Conservation (phyloP, 2,329 filamentous ascomycete genomes). For the Pseudogymnoascus sp. region DNA sequence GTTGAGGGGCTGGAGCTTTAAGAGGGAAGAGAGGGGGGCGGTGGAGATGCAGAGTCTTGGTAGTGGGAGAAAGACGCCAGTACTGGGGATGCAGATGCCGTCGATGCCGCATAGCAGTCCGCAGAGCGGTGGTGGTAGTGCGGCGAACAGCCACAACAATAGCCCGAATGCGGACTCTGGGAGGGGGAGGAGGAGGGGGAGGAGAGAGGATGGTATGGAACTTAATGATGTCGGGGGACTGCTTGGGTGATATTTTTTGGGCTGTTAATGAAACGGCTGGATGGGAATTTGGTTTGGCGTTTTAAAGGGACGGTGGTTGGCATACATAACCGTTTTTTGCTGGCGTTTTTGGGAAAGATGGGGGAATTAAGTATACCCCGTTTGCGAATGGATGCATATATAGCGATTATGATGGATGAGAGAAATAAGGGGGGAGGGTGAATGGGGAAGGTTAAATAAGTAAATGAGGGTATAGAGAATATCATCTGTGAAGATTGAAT, state of each 20-base stretch:
- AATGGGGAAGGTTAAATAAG: neutral
- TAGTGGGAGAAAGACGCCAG: neutral
- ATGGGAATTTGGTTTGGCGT: neutral
- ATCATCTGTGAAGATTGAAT: neutral
- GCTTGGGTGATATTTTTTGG: neutral
- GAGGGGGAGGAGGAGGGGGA: neutral
- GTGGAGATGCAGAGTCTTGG: slow-evolving; percentile 6
- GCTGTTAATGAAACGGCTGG: neutral
- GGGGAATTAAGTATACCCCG: neutral
- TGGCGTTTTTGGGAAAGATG: neutral
- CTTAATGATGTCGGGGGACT: neutral
- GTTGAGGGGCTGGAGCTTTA: neutral
- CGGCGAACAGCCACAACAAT: neutral
- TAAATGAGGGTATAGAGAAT: neutral
- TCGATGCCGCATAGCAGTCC: neutral
- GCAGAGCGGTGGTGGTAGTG: neutral
- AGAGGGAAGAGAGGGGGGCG: neutral
- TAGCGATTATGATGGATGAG: neutral
- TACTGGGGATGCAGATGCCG: neutral
- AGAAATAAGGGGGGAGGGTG: no score
- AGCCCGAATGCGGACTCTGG: neutral
- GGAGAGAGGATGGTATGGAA: neutral
- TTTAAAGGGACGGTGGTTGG: neutral
- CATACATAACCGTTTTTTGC: no score
- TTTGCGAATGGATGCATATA: neutral